These are phyloP conservation scores for Coffea humblotiana DNA, from an alignment of 305 asterid species.

Conservation along the genomic window DNA sequence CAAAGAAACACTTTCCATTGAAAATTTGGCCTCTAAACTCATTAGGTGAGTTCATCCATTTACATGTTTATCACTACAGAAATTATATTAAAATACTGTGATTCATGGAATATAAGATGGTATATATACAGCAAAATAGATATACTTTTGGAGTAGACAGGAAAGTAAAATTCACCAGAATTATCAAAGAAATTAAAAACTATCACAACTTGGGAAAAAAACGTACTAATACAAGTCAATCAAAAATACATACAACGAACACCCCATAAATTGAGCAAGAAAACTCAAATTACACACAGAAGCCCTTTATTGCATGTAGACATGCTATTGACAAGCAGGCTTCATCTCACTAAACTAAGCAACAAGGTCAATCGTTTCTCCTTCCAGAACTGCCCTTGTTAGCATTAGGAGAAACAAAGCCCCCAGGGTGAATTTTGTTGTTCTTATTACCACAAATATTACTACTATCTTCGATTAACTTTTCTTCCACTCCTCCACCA, in stretches of 20 bases:
- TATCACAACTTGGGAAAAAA: neutral
- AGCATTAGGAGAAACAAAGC: neutral
- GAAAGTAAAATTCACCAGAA: neutral
- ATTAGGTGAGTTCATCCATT: too few relatives aligned
- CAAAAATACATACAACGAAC: neutral
- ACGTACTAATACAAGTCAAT: neutral
- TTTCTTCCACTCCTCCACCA: neutral
- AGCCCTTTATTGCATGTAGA: neutral
- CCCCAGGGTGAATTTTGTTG: slow-evolving; percentile 3
- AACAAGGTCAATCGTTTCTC: neutral
- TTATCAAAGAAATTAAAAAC: too few relatives aligned
- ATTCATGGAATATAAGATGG: too few relatives aligned
- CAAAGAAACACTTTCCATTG: too few relatives aligned
- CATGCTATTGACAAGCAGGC: neutral
- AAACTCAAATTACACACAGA: neutral
- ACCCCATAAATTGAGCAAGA: neutral
- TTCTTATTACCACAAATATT: neutral
- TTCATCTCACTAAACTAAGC: neutral
- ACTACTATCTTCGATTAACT: neutral
- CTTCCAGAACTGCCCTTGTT: neutral
- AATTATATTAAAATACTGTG: too few relatives aligned
- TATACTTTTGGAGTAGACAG: neutral
- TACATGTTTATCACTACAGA: too few relatives aligned
- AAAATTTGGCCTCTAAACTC: too few relatives aligned
- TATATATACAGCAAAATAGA: neutral